Conservation (phyloP, 352 stramenopile genomes). For the Pythium rhizo-oryzae region DNA sequence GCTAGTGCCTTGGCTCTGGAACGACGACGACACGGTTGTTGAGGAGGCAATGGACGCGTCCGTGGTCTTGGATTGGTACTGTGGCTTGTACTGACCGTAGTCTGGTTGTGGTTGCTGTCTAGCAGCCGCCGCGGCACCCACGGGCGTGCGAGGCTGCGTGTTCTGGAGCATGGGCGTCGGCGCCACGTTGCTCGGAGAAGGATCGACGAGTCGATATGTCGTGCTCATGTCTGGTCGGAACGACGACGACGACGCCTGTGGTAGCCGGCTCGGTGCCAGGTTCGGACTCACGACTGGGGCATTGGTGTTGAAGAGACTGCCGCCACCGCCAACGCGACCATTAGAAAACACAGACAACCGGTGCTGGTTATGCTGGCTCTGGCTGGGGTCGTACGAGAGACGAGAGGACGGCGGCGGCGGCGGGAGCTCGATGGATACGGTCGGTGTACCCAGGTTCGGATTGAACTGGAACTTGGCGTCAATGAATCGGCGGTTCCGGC, state of each 20-base stretch:
- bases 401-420: slow-evolving; percentile 21
- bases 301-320: slow-evolving; percentile 22
- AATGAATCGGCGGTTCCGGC: slow-evolving; percentile 5
- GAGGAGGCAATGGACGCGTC: slow-evolving; percentile 8
- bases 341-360: slow-evolving; percentile 20
- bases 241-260: neutral
- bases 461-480: slow-evolving; percentile 18
- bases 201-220: slow-evolving; percentile 28
- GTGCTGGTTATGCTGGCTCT: slow-evolving; percentile 21
- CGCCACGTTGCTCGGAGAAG: slow-evolving; percentile 17
- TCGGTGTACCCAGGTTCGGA: slow-evolving; percentile 21
- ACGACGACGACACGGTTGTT: slow-evolving; percentile 6
- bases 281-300: slow-evolving; percentile 17
- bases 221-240: slow-evolving; percentile 24
- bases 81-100: slow-evolving; percentile 11
- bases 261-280: neutral
- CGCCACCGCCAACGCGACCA: slow-evolving; percentile 1
- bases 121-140: neutral
- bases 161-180: neutral
- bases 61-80: slow-evolving; percentile 1
- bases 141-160: neutral
- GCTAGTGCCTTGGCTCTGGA: neutral
- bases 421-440: slow-evolving; percentile 29
- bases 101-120: slow-evolving; percentile 14
- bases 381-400: slow-evolving; percentile 11